Conservation (phyloP, 2,329 filamentous ascomycete genomes). For the Penicillium sp. region DNA sequence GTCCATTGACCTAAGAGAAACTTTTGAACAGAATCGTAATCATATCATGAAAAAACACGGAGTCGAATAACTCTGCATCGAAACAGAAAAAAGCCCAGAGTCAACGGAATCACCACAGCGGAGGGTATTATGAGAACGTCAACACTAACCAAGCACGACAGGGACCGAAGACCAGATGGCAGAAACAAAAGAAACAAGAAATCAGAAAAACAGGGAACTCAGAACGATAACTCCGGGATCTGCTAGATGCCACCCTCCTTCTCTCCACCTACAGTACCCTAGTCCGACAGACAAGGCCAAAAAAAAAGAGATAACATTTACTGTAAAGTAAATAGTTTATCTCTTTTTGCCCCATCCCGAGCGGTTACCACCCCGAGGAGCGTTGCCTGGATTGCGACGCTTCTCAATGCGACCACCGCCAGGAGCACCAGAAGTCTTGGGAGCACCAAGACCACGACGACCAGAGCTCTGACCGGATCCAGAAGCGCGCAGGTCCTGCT, state of each 20-base stretch:
- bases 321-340: not conserved
- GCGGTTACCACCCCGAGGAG: slow-evolving; percentile 3
- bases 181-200: slow-evolving; percentile 5
- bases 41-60: slow-evolving; percentile 10
- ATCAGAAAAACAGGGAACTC: not conserved
- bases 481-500: slow-evolving; percentile 21
- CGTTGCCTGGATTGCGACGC: slow-evolving; percentile 25
- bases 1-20: slow-evolving; percentile 11
- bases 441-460: slow-evolving; percentile 27
- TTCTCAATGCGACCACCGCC: slow-evolving; percentile 30
- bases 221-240: slow-evolving; percentile 11
- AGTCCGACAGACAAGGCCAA: not conserved
- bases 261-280: not conserved
- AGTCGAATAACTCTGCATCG: slow-evolving; percentile 9
- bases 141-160: slow-evolving; percentile 13
- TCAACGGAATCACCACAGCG: slow-evolving; percentile 15
- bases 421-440: slow-evolving; percentile 27
- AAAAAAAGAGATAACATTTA: not conserved
- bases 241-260: slow-evolving; percentile 10
- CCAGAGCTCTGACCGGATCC: slow-evolving; percentile 16
- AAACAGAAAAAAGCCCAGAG: slow-evolving; percentile 6
- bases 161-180: slow-evolving; percentile 13
- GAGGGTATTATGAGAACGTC: slow-evolving; percentile 15
- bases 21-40: slow-evolving; percentile 17
- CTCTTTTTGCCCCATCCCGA: slow-evolving; percentile 15